Percentiles rank a stretch among this genome's conserved stretches.
phyloP scores from a whole-genome alignment of 2,329 filamentous ascomycete genomes.

The Neocatenulostroma microsporum region DNA sequence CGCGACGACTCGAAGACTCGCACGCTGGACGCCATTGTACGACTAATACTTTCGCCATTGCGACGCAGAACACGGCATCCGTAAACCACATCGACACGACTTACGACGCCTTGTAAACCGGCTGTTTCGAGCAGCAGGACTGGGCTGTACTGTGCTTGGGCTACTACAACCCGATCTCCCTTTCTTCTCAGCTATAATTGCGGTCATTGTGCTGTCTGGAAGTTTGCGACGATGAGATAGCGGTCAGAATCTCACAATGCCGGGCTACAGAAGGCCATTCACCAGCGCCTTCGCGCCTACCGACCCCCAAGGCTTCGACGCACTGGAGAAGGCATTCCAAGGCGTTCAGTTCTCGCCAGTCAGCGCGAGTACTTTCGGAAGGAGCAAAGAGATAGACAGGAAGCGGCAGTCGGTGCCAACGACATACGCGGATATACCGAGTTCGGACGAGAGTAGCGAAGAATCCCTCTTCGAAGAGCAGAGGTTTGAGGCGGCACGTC shows the following conservation, averaged over 20 bases:
- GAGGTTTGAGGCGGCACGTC: neutral
- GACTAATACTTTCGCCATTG: neutral
- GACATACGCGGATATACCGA: conserved; percentile 8
- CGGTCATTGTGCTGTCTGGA: neutral
- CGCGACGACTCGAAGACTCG: neutral
- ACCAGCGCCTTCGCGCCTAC: conserved; percentile 6
- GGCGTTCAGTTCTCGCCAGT: neutral
- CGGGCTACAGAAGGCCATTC: conserved; percentile 6
- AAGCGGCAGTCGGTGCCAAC: conserved; percentile 5
- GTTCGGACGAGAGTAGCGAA: conserved; percentile 5
- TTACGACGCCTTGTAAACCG: too few species aligned
- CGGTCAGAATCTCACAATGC: conserved; percentile 5
- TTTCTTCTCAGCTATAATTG: neutral
- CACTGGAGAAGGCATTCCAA: conserved; percentile 10
- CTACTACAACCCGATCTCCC: neutral
- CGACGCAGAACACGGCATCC: conserved; percentile 3
- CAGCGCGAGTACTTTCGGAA: conserved; percentile 3
- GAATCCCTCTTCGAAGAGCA: neutral
- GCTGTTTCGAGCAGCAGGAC: too few species aligned
- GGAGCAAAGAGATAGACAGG: neutral
- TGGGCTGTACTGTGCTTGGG: neutral
- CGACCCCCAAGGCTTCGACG: conserved; percentile 6
- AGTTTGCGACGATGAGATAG: neutral
- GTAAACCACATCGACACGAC: neutral
- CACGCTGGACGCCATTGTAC: conserved; percentile 4